Base-by-base conservation (phyloP, 2,329 filamentous ascomycete genomes). In the Pseudocercospora fijiensis region DNA sequence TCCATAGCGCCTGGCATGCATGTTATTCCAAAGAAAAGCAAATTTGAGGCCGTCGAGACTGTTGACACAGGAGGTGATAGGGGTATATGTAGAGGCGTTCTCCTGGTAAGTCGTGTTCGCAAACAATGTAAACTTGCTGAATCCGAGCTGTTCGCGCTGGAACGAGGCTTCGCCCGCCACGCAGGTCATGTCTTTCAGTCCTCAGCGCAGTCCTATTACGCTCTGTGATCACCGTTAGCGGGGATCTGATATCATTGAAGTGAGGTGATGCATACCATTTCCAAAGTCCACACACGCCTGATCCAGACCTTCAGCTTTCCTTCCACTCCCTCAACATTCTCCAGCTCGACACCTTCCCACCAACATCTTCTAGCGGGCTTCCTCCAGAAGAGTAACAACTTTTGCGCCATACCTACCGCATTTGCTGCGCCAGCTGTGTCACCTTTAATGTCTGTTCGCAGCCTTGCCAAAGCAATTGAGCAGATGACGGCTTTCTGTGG, bases 401-500 rank as follows among this genome's bases (percentile, higher is more conserved):
- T 99, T 78, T 99, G 95, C 11, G 95, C 95, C 95, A 99, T 99
- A 58, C 94, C 94, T 18, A 98, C 92, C 0, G 92, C 90, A 75
- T 86, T 88, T 72, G 81, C 86, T 73, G 88, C 92, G 70, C 85
- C 88, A 58, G 90, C 82, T 72, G 88, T 89, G 71, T 93, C 91
- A 60, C 92, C 85, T 33, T 73, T 72, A 60, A 75, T 74, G 72
- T 98, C 95, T 65, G 92, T 98, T 60, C 95, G 90, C 70, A 99
- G 85, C 70, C 95, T 89, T 37, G 95, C 95, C 62, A 99, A 86
- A 10, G 94, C 95, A 68, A 99, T 86, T 78, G 92, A 96, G 84
- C 95, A 99, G 72, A 99, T 95, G 65, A 99, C 95, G 20, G 95
- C 95, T 81, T 99, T 99, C 82, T 96, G 96, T 11, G 95, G 95